Evolutionary conservation across 495 filamentous ascomycete species (phyloP).

Genomic region (Daldinia childiae): DNA sequence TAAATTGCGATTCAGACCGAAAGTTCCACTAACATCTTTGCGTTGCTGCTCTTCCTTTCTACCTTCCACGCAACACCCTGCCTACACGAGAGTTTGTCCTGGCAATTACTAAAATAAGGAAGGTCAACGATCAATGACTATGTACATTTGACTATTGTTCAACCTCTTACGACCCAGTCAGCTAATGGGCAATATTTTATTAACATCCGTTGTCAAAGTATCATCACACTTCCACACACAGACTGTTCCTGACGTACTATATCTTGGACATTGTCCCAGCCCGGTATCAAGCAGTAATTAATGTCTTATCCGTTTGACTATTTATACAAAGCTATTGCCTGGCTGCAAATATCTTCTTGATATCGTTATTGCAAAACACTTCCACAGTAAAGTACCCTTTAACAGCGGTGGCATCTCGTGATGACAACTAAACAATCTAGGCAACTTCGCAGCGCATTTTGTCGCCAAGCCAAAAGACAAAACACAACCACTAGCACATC

Average conservation of each 20-base stretch:
- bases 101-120: background rate
- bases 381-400: constrained; percentile 6
- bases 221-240: background rate
- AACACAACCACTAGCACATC: background rate
- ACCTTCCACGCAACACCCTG: constrained; percentile 5
- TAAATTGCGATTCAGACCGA: constrained; percentile 4
- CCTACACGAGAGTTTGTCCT: background rate
- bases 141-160: background rate
- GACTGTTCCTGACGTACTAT: background rate
- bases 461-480: constrained; percentile 17
- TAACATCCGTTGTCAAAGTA: background rate
- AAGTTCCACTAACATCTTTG: constrained; percentile 5
- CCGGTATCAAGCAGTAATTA: background rate
- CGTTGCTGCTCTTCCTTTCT: background rate
- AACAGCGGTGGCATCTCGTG: background rate
- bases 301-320: constrained; percentile 14
- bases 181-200: background rate
- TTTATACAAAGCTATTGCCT: constrained; percentile 1
- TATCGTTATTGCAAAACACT: background rate
- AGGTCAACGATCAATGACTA: background rate
- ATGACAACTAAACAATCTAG: constrained; percentile 23
- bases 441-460: constrained; percentile 17
- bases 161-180: background rate
- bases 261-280: constrained; percentile 2
- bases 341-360: background rate